phyloP scores from a whole-genome alignment of 1,139 yeast genomes.

The Debaryomyces subglobosus region DNA sequence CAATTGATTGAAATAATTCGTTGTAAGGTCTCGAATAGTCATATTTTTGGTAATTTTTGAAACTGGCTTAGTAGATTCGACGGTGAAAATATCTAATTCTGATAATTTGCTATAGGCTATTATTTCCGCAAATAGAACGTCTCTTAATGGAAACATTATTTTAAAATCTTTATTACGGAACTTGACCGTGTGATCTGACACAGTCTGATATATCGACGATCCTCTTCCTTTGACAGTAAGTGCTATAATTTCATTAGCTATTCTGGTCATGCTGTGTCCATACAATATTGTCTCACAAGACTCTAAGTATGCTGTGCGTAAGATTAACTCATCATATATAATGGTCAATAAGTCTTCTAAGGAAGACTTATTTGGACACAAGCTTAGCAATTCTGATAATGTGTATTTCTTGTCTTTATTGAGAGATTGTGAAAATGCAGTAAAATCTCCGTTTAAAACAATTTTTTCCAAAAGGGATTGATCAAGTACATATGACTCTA shows the following conservation, averaged over 20 bases:
- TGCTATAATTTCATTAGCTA: constrained; percentile 79
- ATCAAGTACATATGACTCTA: constrained; percentile 39
- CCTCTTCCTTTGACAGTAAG: constrained; percentile 93
- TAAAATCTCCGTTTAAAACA: constrained; percentile 29
- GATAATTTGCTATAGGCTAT: constrained; percentile 50
- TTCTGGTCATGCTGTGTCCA: constrained; percentile 80
- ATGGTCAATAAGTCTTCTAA: constrained; percentile 61
- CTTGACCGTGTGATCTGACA: constrained; percentile 48
- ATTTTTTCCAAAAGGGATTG: constrained; percentile 29
- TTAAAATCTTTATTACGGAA: constrained; percentile 36
- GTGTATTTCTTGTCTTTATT: constrained; percentile 13
- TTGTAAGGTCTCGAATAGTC: constrained; percentile 79
- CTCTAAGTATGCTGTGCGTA: constrained; percentile 48
- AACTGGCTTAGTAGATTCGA: constrained; percentile 27
- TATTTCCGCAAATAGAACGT: constrained; percentile 69
- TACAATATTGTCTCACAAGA: constrained; percentile 60
- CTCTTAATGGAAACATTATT: constrained; percentile 72
- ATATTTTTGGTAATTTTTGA: constrained; percentile 59
- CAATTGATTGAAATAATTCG: constrained; percentile 70
- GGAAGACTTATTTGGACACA: constrained; percentile 56
- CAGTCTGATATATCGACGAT: constrained; percentile 54
- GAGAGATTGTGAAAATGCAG: constrained; percentile 21
- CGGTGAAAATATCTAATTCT: constrained; percentile 25
- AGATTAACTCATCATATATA: constrained; percentile 51
- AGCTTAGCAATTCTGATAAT: constrained; percentile 30